These are phyloP conservation scores for Venturia pyrina DNA, from an alignment of 2,329 filamentous ascomycete species.

Conservation along the genomic window DNA sequence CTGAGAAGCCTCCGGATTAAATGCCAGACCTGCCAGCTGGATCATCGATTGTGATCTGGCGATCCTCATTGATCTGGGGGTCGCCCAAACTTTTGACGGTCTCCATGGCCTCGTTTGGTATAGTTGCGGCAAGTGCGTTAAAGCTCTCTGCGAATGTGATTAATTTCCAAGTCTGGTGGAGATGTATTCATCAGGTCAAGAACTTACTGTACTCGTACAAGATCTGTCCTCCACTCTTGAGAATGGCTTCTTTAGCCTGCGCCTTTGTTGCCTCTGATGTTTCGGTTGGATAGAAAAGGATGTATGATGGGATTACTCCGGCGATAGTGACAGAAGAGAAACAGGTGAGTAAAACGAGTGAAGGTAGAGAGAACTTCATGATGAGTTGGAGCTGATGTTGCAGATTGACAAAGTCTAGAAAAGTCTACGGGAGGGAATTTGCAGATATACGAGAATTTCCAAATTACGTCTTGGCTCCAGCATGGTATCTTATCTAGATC, in stretches of 20 bases:
- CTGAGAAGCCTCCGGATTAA: neutral
- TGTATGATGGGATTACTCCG: neutral
- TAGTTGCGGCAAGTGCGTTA: neutral
- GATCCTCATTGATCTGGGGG: neutral
- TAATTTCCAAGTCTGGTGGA: neutral
- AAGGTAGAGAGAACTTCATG: neutral
- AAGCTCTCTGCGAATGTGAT: neutral
- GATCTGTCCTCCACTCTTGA: neutral
- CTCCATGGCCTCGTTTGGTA: neutral
- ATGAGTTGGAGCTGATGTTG: neutral
- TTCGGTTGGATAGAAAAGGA: neutral
- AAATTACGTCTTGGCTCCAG: neutral
- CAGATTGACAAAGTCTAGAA: neutral
- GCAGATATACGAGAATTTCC: neutral
- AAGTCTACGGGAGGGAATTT: too few relatives aligned
- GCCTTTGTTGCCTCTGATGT: neutral
- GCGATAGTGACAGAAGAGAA: neutral
- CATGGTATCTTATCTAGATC: neutral
- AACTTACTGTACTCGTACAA: neutral
- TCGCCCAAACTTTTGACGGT: neutral
- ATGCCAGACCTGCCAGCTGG: neutral
- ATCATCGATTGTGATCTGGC: neutral
- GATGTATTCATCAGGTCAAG: neutral
- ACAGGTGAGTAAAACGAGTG: neutral
- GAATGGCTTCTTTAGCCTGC: neutral